These are phyloP conservation scores for Candida krabiensis DNA, from an alignment of 805 yeast genomes.

Conservation along the genomic window DNA sequence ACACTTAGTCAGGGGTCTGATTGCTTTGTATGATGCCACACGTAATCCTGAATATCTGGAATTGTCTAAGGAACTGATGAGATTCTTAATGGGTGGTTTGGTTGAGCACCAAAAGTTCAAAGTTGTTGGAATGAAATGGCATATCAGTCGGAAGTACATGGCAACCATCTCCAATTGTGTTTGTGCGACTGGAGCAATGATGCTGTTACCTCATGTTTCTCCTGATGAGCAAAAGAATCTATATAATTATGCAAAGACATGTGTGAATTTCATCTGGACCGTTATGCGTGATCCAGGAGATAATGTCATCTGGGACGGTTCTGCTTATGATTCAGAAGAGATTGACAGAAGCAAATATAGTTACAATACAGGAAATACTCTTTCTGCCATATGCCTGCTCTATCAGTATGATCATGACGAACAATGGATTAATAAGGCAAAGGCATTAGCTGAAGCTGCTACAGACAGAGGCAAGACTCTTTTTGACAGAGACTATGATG, in stretches of 20 bases:
- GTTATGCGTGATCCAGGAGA: conserved; percentile 53
- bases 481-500: conserved; percentile 61
- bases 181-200: conserved; percentile 59
- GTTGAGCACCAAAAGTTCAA: conserved; percentile 50
- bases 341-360: conserved; percentile 62
- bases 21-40: conserved; percentile 69
- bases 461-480: conserved; percentile 55
- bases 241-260: conserved; percentile 55
- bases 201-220: conserved; percentile 53
- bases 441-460: conserved; percentile 53
- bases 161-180: conserved; percentile 71
- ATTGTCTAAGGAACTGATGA: conserved; percentile 55
- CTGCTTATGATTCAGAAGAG: conserved; percentile 44
- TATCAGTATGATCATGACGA: conserved; percentile 49
- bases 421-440: conserved; percentile 50
- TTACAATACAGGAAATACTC: conserved; percentile 67
- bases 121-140: conserved; percentile 64
- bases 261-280: conserved; percentile 57
- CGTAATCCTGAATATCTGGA: conserved; percentile 53
- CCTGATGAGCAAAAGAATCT: conserved; percentile 34
- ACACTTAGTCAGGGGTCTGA: conserved; percentile 65
- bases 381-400: conserved; percentile 53
- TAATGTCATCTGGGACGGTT: conserved; percentile 61
- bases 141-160: conserved; percentile 55
- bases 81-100: conserved; percentile 71